These are phyloP conservation scores for Melanomma pulvis-pyrius DNA, from an alignment of 495 filamentous ascomycete species.

Conservation along the genomic window DNA sequence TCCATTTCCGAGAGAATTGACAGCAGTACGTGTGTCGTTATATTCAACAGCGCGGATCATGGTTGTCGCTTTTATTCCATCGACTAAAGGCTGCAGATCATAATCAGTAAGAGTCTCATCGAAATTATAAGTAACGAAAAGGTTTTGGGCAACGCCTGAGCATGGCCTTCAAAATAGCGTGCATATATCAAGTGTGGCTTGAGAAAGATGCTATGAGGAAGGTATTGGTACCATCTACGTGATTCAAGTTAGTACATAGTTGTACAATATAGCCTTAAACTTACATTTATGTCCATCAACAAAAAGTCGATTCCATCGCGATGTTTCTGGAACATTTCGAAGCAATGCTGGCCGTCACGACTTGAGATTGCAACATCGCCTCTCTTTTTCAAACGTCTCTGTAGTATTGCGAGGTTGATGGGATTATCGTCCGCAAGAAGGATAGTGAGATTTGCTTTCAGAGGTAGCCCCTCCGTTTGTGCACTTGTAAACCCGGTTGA, in stretches of 20 bases:
- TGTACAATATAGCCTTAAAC: neutral
- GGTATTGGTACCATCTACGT: neutral
- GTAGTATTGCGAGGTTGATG: slow-evolving; percentile 19
- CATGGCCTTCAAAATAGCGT: too few relatives aligned
- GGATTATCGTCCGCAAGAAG: slow-evolving; percentile 23
- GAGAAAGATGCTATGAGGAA: neutral
- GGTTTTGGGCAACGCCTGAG: too few relatives aligned
- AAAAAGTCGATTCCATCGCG: slow-evolving; percentile 16
- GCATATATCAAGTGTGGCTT: too few relatives aligned
- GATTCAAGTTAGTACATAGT: neutral
- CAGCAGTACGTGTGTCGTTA: too few relatives aligned
- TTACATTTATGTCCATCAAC: slow-evolving; percentile 28
- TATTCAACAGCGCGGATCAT: slow-evolving; percentile 27
- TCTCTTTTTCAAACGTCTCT: slow-evolving; percentile 20
- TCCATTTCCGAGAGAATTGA: too few relatives aligned
- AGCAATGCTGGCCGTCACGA: slow-evolving; percentile 21
- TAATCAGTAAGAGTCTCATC: neutral
- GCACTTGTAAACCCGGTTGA: neutral
- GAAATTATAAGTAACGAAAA: neutral
- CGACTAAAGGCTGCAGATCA: slow-evolving; percentile 19
- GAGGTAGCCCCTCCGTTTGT: neutral
- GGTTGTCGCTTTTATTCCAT: slow-evolving; percentile 13
- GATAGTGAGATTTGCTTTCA: neutral
- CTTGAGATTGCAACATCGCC: slow-evolving; percentile 12
- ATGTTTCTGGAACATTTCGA: slow-evolving; percentile 9